Evolutionary conservation across 768 basidiomycete species (phyloP), one percentile per base, ranked within the genome.

Genomic region (Boletus rubescentipes): DNA sequence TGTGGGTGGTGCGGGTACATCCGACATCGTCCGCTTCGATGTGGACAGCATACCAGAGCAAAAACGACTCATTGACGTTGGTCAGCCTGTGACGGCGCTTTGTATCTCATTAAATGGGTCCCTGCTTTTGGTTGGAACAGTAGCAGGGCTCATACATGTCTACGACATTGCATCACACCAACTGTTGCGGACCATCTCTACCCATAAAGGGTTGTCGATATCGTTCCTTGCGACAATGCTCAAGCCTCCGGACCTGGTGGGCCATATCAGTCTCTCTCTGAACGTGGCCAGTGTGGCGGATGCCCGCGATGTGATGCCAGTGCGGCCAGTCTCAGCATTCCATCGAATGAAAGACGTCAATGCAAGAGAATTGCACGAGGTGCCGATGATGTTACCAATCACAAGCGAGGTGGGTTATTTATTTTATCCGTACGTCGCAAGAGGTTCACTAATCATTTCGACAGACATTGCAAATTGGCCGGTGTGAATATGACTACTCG

Each of bases 91-190:
- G 55, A 85, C 87, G 8, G 72, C 84, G 1, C 73, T 98, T 14
- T 71, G 85, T 5, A 83, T 96, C 43, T 97, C 96, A 0, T 62
- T 90, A 23, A 89, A 88, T 11, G 82, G 85, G 0, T 81, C 91
- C 2, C 78, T 88, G 39, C 82, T 99, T 11, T 71, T 98, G n/a
- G 83, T 84, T 31, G 94, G 96, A 20, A 95, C 93, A 0, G 68
- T 79, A 3, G 69, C 79, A 2, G 93, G 93, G 3, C 66, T 83
- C 12, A 80, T 98, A 46, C 80, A 91, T 53, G 69, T 93, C 36
- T 93, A 94, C 67, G 91, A 97, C 57, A 80, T 96, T 30, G 84
- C 91, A 2, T 96, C 96, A 0, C 91, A 94, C 64, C 95, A 98
- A 66, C 83, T 85, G 29, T 74, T 97, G 26, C 88, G 94, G 42